Conservation (phyloP, 225 moss, liverwort and hornwort species). For the Pleurozium schreberi region DNA sequence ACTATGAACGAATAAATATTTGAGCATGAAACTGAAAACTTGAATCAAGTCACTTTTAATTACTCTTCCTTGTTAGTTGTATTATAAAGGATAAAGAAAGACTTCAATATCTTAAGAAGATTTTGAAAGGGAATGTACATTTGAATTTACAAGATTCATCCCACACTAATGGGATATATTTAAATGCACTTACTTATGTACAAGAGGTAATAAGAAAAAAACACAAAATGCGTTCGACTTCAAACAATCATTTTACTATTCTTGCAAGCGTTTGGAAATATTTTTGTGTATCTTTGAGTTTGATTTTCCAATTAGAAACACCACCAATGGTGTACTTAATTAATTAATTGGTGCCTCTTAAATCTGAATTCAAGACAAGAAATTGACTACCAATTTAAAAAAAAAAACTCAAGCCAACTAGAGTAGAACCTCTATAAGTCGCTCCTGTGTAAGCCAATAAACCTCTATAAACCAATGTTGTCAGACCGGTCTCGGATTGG, state of each 20-base stretch:
- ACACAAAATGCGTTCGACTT: not conserved
- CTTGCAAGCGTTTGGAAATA: rapidly evolving
- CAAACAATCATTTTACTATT: not conserved
- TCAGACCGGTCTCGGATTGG: too few relatives aligned
- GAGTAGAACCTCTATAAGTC: too few relatives aligned
- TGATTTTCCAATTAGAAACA: not conserved
- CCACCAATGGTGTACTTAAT: not conserved
- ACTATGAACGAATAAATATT: not conserved
- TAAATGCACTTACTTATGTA: too few relatives aligned
- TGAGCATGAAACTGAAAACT: not conserved
- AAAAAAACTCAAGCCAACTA: too few relatives aligned
- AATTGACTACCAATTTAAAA: not conserved
- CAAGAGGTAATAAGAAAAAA: not conserved
- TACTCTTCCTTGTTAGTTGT: not conserved
- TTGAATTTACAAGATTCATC: not conserved
- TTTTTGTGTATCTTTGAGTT: not conserved
- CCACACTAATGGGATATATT: not conserved
- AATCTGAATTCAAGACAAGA: not conserved
- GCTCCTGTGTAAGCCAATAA: too few relatives aligned
- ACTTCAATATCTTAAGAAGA: not conserved
- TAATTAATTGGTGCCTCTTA: not conserved
- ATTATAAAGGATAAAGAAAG: not conserved
- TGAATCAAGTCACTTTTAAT: not conserved
- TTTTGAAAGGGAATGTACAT: not conserved
- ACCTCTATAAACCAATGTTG: too few relatives aligned